Conservation (phyloP, 2,329 filamentous ascomycete genomes). For the Paecilomyces dactylethromorphus region DNA sequence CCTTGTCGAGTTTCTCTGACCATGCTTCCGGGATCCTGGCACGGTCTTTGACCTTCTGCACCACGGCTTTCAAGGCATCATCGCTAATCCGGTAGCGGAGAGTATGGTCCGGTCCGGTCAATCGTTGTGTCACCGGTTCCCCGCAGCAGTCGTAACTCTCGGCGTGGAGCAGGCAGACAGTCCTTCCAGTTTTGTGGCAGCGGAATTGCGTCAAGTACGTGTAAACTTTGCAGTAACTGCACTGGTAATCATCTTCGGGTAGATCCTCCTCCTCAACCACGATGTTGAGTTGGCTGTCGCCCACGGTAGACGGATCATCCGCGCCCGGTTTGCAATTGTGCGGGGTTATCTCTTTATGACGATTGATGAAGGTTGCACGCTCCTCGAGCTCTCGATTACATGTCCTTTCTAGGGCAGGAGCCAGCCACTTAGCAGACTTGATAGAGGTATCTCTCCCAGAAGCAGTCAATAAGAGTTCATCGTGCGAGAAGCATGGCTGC, state of each 20-base stretch:
- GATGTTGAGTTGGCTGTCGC: constrained; percentile 54
- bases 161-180: constrained; percentile 75
- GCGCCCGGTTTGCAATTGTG: constrained; percentile 51
- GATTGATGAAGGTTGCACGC: constrained; percentile 61
- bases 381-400: constrained; percentile 64
- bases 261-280: constrained; percentile 66
- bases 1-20: constrained; percentile 81
- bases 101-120: constrained; percentile 62
- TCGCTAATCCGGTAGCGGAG: constrained; percentile 72
- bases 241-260: constrained; percentile 87
- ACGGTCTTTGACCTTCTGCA: constrained; percentile 77
- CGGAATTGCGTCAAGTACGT: constrained; percentile 86
- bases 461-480: constrained; percentile 87
- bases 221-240: constrained; percentile 85
- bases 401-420: constrained; percentile 75
- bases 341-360: constrained; percentile 51
- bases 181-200: constrained; percentile 73
- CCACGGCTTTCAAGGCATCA: constrained; percentile 58
- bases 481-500: constrained; percentile 95
- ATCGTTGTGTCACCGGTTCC: constrained; percentile 58
- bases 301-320: constrained; percentile 36
- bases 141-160: constrained; percentile 77
- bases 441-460: constrained; percentile 75
- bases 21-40: constrained; percentile 78
- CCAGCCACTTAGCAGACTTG: constrained; percentile 90